Evolutionary conservation across 805 yeast species (phyloP), one percentile per base, ranked within the genome.

Genomic region (Kuraishia ogatae): DNA sequence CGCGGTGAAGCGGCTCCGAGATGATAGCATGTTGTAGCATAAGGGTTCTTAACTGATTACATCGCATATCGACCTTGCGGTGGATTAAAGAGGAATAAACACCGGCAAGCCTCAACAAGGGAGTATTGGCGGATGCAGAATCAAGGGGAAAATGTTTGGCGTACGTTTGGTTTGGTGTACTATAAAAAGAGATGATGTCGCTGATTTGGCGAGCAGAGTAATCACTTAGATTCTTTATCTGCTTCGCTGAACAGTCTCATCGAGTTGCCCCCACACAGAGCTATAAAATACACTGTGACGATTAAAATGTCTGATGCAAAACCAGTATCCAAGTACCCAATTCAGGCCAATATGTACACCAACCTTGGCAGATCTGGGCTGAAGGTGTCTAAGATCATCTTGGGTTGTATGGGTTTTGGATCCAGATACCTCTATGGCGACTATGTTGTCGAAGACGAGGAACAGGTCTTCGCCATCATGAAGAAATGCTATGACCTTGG

Each of bases 371-470:
- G 64, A 19, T 72, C 82, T 0, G 85, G 85, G 2, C 67, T 81
- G 48, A 72, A 73, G 58, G 70, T 81, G 43, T 75, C 84, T 35
- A 72, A 72, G 43, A 62, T 80, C 23, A 70, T 81, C 54, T 74
- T 80, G 13, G 86, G 85, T 8, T 79, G 82, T 59, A 80, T 80
- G 85, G 66, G 78, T 1, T 78, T 66, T 60, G 84, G 84, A 15
- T 55, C 56, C n/a, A 75, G 74, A 58, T 49, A 53, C 2, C 35
- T 26, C 43, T 49, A 51, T 48, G 23, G 47, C 17, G 58, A 56
- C 10, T 53, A 28, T 17, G 60, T 50, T 1, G 55, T 35, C 6
- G 50, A 51, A 23, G 48, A 28, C 13, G 50, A 50, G 10, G 56
- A 43, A 22, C 50, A 53, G 6, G 71, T 76, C 10, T 75, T 79